A percentile compares a stretch with the other conserved stretches of the same genome.
Conservation (phyloP, 306 rosid genomes). For the Prunus mongolica region DNA sequence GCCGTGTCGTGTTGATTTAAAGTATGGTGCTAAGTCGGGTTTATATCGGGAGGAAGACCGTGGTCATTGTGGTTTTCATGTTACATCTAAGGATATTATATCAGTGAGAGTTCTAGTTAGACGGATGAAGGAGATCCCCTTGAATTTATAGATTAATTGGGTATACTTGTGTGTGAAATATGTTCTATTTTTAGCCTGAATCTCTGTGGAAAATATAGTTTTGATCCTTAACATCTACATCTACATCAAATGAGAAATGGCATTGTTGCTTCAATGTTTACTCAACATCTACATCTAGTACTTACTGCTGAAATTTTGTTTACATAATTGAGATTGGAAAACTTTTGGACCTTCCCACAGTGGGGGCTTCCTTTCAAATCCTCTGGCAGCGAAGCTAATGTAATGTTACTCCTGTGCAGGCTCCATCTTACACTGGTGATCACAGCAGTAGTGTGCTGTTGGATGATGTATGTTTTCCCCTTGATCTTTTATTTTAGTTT, state of each 20-base stretch:
- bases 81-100: not conserved
- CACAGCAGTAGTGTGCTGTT: slow-evolving; percentile 86
- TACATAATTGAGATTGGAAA: not conserved
- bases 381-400: not conserved
- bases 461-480: slow-evolving; percentile 82
- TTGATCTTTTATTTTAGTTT: slow-evolving; percentile 5
- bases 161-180: not conserved
- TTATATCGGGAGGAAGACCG: not conserved
- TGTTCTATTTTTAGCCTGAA: not conserved
- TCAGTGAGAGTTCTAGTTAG: not conserved
- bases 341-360: not conserved
- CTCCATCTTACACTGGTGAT: slow-evolving; percentile 79
- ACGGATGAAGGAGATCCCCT: not conserved
- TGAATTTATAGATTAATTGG: not conserved
- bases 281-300: not conserved
- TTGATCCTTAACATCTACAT: not conserved
- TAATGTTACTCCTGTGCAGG: slow-evolving; percentile 34
- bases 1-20: not conserved
- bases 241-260: not conserved
- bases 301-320: not conserved
- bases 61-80: not conserved
- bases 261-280: not conserved
- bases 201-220: not conserved
- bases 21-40: not conserved
- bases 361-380: not conserved